Evolutionary conservation across 306 rosid genomes (phyloP).

Genomic region (Cyamopsis tetragonoloba): DNA sequence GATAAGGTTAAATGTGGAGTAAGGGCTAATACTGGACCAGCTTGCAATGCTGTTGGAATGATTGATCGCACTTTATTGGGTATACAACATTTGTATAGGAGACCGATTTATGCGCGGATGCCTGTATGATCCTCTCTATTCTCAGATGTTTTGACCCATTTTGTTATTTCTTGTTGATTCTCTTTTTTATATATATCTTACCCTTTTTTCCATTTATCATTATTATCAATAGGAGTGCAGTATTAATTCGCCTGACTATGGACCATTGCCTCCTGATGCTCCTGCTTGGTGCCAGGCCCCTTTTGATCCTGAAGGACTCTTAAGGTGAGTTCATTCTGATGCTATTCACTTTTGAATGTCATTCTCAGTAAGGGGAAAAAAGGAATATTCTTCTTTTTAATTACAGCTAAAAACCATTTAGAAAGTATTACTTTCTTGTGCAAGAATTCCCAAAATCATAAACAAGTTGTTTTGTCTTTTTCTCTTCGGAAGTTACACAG

Average conservation of each 20-base stretch:
- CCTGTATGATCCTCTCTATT: constrained; percentile 37
- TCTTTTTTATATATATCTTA: neutral
- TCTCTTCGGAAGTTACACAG: too few species aligned
- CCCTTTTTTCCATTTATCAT: neutral
- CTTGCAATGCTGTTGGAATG: constrained; percentile 87
- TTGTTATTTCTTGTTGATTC: neutral
- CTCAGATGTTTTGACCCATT: neutral
- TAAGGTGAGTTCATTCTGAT: constrained; percentile 48
- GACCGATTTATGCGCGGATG: constrained; percentile 71
- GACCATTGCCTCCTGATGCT: constrained; percentile 84
- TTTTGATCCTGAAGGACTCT: constrained; percentile 95
- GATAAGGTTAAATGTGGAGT: constrained; percentile 89
- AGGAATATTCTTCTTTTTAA: too few species aligned
- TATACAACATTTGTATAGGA: constrained; percentile 57
- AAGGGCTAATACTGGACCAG: constrained; percentile 77
- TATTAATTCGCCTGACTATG: constrained; percentile 72
- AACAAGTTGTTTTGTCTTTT: too few species aligned
- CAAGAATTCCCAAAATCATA: too few species aligned
- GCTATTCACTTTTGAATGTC: neutral
- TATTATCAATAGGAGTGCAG: constrained; percentile 66
- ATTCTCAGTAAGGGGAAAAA: neutral
- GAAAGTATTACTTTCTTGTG: too few species aligned
- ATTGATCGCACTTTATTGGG: constrained; percentile 80
- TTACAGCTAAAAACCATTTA: too few species aligned
- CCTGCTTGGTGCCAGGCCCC: constrained; percentile 99